A percentile compares a stretch with the other conserved stretches of the same genome.
Evolutionary conservation across 148 eudicot species (phyloP).

Genomic region (Rhododendron kiyosumense): DNA sequence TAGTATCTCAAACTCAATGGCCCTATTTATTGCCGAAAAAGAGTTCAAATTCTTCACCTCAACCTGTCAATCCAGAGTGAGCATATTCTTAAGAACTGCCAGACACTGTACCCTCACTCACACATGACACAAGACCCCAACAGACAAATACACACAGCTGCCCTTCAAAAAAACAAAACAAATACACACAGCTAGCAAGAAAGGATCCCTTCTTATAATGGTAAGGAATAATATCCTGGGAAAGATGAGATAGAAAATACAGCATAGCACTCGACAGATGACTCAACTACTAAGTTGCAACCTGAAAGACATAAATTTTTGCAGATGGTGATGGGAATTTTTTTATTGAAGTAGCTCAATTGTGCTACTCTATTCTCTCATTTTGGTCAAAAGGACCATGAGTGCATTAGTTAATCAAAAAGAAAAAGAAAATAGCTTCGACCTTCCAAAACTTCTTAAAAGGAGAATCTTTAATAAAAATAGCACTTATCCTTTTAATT

Average conservation of each 20-base stretch:
- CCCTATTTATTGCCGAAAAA: constrained; percentile 77
- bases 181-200: background rate
- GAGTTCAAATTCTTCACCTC: constrained; percentile 90
- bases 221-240: background rate
- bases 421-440: too few relatives aligned
- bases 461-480: background rate
- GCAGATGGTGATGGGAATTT: background rate
- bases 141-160: background rate
- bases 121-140: background rate
- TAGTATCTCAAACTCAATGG: constrained; percentile 86
- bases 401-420: background rate
- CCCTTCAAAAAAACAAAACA: too few relatives aligned
- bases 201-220: background rate
- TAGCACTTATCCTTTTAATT: background rate
- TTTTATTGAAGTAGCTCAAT: background rate
- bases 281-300: background rate
- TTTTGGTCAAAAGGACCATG: background rate
- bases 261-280: background rate
- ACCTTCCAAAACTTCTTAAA: constrained; percentile 1
- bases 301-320: too few relatives aligned
- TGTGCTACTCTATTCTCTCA: background rate
- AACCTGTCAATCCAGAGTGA: constrained; percentile 45
- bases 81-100: background rate
- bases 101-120: background rate
- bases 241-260: background rate